Base-by-base conservation (phyloP, 768 basidiomycete species). In the Cyclocybe cylindracea region DNA sequence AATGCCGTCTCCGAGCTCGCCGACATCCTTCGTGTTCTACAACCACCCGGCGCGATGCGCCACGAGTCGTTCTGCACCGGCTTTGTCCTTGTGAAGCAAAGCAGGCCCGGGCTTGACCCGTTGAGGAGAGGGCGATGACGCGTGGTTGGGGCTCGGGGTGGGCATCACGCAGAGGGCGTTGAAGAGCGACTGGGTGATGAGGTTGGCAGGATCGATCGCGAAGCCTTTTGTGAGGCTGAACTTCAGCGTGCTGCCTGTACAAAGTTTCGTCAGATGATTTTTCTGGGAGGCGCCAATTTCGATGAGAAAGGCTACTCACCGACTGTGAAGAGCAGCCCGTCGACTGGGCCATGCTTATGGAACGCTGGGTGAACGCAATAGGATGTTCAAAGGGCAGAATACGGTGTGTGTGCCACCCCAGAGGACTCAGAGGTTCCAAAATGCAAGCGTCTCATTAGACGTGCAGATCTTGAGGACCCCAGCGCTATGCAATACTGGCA, bases 81-180 rank as follows among this genome's bases (percentile, higher is more conserved):
- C 44, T 61, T 88, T 89, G 64, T 89, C 86, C n/a, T 63, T 70
- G 58, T 85, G 83, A 9, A 81, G 77, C 4, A 37, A 48, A n/a
- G n/a, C n/a, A n/a, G n/a, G n/a, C n/a, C n/a, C n/a, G n/a, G n/a
- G n/a, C n/a, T n/a, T n/a, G n/a, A 7, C 86, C 86, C 0, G 58
- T 66, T 5, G 80, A 73, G 5, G 84, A 78, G 39, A 86, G 60
- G 18, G 65, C 51, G 63, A 89, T 68, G 46, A 88, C 61, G 48
- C 77, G 79, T 0, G 60, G 57, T 14, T 69, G 68, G 4, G 70
- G 54, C 0, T 63, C 54, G 2, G 67, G 3, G 63, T 51, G 7
- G 86, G 84, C 46, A 84, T 68, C 2, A 78, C 79, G 63, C 76
- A 70, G 36, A 88, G 68, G 32, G 78, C 66, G 63, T 83, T 87